phyloP scores from a whole-genome alignment of 2,329 filamentous ascomycete genomes.

The Boeremia lycopersici region DNA sequence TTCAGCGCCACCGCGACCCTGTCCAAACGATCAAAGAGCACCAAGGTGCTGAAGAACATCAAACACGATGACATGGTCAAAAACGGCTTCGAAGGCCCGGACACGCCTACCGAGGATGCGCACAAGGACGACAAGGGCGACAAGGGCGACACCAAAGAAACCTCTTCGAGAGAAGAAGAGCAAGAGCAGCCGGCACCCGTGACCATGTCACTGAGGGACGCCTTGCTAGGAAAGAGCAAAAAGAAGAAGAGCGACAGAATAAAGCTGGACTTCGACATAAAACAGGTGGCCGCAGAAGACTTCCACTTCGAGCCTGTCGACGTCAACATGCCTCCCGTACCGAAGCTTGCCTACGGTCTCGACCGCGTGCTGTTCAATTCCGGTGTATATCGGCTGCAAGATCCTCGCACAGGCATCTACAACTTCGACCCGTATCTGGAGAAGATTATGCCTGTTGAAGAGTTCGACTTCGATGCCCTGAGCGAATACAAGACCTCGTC shows the following conservation, averaged over 20 bases:
- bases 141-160: neutral
- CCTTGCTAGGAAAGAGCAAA: slow-evolving; percentile 24
- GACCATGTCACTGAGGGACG: slow-evolving; percentile 31
- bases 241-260: neutral
- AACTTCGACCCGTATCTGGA: slow-evolving; percentile 97
- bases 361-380: slow-evolving; percentile 92
- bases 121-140: neutral
- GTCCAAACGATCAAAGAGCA: slow-evolving; percentile 11
- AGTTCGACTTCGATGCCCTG: slow-evolving; percentile 90
- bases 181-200: neutral
- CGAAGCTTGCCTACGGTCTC: slow-evolving; percentile 73
- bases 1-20: slow-evolving; percentile 22
- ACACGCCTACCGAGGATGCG: neutral
- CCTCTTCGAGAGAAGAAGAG: neutral
- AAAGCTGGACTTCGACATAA: slow-evolving; percentile 28
- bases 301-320: slow-evolving; percentile 48
- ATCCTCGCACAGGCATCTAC: slow-evolving; percentile 83
- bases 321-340: slow-evolving; percentile 60
- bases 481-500: slow-evolving; percentile 92
- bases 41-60: neutral
- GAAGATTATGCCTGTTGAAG: slow-evolving; percentile 87
- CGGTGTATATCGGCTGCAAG: slow-evolving; percentile 87
- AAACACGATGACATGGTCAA: neutral
- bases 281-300: slow-evolving; percentile 31
- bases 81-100: neutral